Percentiles rank a stretch among this genome's conserved stretches.
phyloP scores from a whole-genome alignment of 2,329 filamentous ascomycete species.

The Epichloe sibirici region DNA sequence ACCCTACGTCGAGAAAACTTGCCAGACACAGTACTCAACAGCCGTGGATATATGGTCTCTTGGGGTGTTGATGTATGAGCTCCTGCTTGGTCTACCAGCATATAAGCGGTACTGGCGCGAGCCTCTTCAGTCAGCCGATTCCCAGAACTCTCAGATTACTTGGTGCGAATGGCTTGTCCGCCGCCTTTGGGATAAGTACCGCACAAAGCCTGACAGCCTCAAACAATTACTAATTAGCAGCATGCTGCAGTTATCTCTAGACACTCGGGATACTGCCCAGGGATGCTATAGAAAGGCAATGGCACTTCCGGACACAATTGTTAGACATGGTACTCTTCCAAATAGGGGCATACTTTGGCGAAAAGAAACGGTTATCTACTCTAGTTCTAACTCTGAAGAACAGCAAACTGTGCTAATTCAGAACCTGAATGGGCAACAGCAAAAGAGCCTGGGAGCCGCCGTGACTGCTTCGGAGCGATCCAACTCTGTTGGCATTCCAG shows the following conservation, averaged over 20 bases:
- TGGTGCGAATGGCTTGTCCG: constrained; percentile 2
- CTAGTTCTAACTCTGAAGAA: no score
- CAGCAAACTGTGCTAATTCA: no score
- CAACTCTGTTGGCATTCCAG: no score
- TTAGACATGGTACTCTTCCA: neutral
- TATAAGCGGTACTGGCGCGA: neutral
- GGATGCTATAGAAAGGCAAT: neutral
- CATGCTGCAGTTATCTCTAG: constrained; percentile 2
- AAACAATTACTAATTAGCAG: constrained; percentile 1
- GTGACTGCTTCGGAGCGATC: no score
- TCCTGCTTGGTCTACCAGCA: neutral
- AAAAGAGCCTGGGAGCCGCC: no score
- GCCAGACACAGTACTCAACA: constrained; percentile 49
- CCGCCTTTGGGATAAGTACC: neutral
- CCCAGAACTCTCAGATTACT: neutral
- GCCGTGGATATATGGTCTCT: constrained; percentile 89
- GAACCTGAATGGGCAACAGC: no score
- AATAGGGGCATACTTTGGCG: neutral
- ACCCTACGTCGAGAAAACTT: neutral
- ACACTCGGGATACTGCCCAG: neutral
- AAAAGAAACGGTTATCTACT: neutral
- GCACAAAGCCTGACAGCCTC: neutral
- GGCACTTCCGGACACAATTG: constrained; percentile 1
- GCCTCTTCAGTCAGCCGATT: neutral
- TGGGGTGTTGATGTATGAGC: constrained; percentile 52